These are phyloP conservation scores for Planoprotostelium fungivorum DNA, from an alignment of 78 protist genomes.

Conservation along the genomic window DNA sequence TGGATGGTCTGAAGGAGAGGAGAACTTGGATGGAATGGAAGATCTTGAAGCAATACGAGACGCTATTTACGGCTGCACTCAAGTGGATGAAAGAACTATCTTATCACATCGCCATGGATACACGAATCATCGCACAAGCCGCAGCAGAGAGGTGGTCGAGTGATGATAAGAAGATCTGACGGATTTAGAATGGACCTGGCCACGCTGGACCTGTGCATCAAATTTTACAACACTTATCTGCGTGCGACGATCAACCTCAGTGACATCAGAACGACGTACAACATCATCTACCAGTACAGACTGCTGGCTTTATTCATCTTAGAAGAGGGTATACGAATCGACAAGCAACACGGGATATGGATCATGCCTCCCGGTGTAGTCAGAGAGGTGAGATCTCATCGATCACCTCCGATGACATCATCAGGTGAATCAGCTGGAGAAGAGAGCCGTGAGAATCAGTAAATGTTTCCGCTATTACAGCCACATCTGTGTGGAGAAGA, in stretches of 20 bases:
- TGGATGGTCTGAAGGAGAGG: slow-evolving; percentile 1
- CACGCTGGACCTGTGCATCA: slow-evolving; percentile 8
- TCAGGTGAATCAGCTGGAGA: not conserved
- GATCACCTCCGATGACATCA: not conserved
- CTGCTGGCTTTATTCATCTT: slow-evolving; percentile 1
- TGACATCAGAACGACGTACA: not conserved
- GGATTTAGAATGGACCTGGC: not conserved
- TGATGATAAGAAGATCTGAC: too few species aligned
- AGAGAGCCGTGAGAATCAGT: not conserved
- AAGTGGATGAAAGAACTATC: slow-evolving; percentile 12
- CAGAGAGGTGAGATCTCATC: not conserved
- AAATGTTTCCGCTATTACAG: slow-evolving; percentile 5
- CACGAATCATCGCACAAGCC: slow-evolving; percentile 7
- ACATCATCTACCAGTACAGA: slow-evolving; percentile 10
- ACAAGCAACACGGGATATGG: not conserved
- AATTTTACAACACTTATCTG: slow-evolving; percentile 20
- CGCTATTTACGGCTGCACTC: not conserved
- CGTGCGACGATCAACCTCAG: slow-evolving; percentile 9
- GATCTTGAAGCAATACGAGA: slow-evolving; percentile 8
- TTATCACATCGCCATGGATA: slow-evolving; percentile 13
- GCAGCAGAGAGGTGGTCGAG: not conserved
- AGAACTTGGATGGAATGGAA: slow-evolving; percentile 12
- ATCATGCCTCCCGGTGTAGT: not conserved
- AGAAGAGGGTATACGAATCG: not conserved
- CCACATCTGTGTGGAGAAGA: not conserved